Conservation (phyloP, 140 eudicot genomes). For the Flaveria floridana region DNA sequence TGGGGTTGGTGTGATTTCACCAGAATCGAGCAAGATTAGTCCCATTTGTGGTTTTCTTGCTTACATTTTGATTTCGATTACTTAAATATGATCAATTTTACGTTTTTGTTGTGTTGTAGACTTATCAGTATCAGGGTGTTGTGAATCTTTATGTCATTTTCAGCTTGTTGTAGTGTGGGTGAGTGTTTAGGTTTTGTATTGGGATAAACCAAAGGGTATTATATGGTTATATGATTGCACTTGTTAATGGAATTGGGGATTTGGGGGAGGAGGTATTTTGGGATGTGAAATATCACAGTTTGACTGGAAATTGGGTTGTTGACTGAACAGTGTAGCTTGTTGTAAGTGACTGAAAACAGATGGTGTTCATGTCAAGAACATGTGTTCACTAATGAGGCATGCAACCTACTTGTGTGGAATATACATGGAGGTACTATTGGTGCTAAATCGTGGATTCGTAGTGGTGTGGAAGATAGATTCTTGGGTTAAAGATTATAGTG, state of each 20-base stretch:
- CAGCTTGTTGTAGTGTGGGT: slow-evolving; percentile 12
- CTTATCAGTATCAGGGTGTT: background rate
- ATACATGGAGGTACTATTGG: background rate
- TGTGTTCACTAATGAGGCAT: background rate
- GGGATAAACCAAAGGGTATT: background rate
- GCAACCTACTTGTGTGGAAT: background rate
- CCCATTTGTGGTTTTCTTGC: slow-evolving; percentile 11
- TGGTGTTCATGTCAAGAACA: background rate
- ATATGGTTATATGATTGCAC: background rate
- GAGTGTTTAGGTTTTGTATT: slow-evolving; percentile 6
- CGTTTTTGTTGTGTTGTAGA: background rate
- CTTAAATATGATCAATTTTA: background rate
- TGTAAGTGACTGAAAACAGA: no score
- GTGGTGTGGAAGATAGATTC: background rate
- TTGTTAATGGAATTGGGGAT: slow-evolving; percentile 14
- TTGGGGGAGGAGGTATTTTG: background rate
- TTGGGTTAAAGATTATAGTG: background rate
- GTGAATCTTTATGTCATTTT: slow-evolving; percentile 8
- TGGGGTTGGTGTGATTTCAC: slow-evolving; percentile 17
- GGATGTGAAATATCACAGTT: slow-evolving; percentile 2
- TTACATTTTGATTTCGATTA: slow-evolving; percentile 23
- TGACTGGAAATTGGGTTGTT: background rate
- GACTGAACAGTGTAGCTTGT: no score
- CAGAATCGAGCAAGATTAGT: slow-evolving; percentile 18
- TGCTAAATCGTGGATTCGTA: background rate